Percentiles rank a stretch among this genome's conserved stretches.
These are phyloP conservation scores for Globisporangium perplexum DNA, from an alignment of 352 stramenopile genomes.

Conservation along the genomic window DNA sequence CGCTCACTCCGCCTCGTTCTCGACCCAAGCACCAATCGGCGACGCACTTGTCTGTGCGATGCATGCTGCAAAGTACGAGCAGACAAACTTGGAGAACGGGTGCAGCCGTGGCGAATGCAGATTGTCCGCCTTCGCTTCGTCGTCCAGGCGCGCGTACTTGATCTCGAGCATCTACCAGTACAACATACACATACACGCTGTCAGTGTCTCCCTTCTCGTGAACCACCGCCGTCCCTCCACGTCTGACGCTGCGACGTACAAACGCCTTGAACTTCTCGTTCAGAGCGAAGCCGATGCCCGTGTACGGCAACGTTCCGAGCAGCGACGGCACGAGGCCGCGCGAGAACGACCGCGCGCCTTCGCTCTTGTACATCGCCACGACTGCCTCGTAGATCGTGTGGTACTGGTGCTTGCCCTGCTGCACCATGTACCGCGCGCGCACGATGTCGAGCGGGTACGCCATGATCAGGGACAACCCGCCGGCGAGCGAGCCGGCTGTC, in stretches of 20 bases:
- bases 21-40: neutral
- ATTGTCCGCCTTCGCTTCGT: conserved; percentile 14
- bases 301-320: conserved; percentile 81
- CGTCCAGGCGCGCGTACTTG: conserved; percentile 27
- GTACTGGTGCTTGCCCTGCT: conserved; percentile 78
- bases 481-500: conserved; percentile 62
- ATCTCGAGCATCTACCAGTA: conserved; percentile 41
- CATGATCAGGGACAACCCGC: conserved; percentile 61
- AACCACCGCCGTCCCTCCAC: neutral
- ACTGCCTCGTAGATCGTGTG: conserved; percentile 65
- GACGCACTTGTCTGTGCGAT: conserved; percentile 77
- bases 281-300: conserved; percentile 78
- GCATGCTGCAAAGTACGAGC: conserved; percentile 78
- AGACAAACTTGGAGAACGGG: conserved; percentile 77
- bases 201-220: neutral
- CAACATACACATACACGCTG: neutral
- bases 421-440: conserved; percentile 80
- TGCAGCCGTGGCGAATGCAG: conserved; percentile 28
- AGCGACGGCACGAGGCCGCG: conserved; percentile 70
- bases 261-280: conserved; percentile 83
- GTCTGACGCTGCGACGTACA: conserved; percentile 18
- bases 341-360: conserved; percentile 61
- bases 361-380: conserved; percentile 67
- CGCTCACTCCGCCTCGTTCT: neutral
- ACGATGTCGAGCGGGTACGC: conserved; percentile 83